These are phyloP conservation scores for Fusarium sacchari DNA, from an alignment of 2,329 filamentous ascomycete genomes.

Conservation along the genomic window DNA sequence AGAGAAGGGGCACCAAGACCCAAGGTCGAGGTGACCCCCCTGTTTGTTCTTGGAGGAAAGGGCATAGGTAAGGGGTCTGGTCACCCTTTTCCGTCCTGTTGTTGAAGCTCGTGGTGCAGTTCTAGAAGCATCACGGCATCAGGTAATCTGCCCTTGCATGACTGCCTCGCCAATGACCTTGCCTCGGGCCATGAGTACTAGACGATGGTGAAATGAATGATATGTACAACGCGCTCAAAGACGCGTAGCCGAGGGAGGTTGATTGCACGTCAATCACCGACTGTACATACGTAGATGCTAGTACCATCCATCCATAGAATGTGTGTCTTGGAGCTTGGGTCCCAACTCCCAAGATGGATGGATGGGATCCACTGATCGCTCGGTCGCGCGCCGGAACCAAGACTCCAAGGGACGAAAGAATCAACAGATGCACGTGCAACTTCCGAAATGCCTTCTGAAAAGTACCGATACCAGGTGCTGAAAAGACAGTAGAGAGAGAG, in stretches of 20 bases:
- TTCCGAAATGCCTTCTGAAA: constrained; percentile 5
- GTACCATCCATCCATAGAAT: too few relatives aligned
- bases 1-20: constrained; percentile 14
- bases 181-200: constrained; percentile 15
- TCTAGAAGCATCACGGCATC: constrained; percentile 37
- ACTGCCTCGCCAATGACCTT: constrained; percentile 33
- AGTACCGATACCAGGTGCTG: constrained; percentile 37
- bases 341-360: constrained; percentile 1
- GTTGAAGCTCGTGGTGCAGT: constrained; percentile 29
- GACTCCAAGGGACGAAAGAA: constrained; percentile 12
- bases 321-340: not conserved
- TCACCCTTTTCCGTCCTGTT: constrained; percentile 18
- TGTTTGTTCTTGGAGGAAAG: constrained; percentile 24
- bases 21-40: constrained; percentile 26
- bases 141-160: constrained; percentile 38
- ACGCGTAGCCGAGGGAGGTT: constrained; percentile 20
- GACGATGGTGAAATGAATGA: constrained; percentile 21
- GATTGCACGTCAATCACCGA: constrained; percentile 22
- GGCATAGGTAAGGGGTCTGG: not conserved
- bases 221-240: constrained; percentile 23
- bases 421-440: constrained; percentile 33
- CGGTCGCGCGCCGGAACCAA: constrained; percentile 25
- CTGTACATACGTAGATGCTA: too few relatives aligned
- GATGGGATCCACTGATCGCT: constrained; percentile 37
- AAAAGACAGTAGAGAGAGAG: constrained; percentile 22